A percentile compares a stretch with the other conserved stretches of the same genome.
Conservation (phyloP, 176 grass and related monocot genomes). For the Saccharum spontaneum region DNA sequence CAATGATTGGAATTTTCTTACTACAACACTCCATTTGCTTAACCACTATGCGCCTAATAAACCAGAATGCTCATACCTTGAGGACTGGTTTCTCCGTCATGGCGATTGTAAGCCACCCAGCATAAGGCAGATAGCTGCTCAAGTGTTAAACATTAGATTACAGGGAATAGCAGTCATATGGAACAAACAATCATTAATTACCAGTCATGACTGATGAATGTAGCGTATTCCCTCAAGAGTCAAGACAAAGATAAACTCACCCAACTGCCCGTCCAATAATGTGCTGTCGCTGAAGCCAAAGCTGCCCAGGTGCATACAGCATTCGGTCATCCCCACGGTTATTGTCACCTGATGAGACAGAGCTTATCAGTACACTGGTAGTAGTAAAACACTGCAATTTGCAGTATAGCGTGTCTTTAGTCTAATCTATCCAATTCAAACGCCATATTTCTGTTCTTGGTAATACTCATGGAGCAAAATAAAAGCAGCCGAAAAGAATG, state of each 20-base stretch:
- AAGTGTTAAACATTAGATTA: neutral
- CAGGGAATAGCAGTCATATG: neutral
- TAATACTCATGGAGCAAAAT: neutral
- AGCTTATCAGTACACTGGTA: constrained; percentile 2
- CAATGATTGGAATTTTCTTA: neutral
- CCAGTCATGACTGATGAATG: neutral
- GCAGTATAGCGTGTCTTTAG: neutral
- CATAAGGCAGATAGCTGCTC: constrained; percentile 71
- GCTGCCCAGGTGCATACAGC: constrained; percentile 69
- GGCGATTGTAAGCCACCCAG: constrained; percentile 74
- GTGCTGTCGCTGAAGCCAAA: constrained; percentile 81
- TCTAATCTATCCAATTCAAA: neutral
- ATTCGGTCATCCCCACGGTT: constrained; percentile 57
- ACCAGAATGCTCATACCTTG: constrained; percentile 47
- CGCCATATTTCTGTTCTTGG: neutral
- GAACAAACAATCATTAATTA: neutral
- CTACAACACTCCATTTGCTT: neutral
- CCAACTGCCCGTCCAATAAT: constrained; percentile 79
- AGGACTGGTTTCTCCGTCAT: constrained; percentile 86
- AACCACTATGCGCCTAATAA: constrained; percentile 8
- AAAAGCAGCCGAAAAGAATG: neutral
- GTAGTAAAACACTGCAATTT: neutral
- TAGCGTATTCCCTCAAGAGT: neutral
- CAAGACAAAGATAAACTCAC: constrained; percentile 37
- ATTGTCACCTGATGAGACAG: constrained; percentile 69